These are phyloP conservation scores for Tolypocladium album DNA, from an alignment of 2,329 filamentous ascomycete genomes.

Conservation along the genomic window DNA sequence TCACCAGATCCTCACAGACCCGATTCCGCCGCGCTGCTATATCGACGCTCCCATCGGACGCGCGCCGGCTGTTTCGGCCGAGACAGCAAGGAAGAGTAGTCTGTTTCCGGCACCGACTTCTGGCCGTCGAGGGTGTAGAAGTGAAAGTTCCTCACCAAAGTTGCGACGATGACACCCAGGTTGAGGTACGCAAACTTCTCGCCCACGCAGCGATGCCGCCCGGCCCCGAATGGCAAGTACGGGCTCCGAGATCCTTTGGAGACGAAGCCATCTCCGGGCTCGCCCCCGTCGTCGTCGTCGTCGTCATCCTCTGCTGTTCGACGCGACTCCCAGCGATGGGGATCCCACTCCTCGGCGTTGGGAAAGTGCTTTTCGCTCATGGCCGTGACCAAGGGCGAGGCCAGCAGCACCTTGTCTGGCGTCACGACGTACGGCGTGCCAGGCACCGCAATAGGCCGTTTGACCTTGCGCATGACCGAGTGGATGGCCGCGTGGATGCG, in stretches of 20 bases:
- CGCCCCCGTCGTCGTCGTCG: conserved; percentile 38
- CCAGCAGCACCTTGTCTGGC: conserved; percentile 36
- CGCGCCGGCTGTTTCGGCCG: background rate
- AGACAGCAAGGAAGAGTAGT: background rate
- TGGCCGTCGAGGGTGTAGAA: background rate
- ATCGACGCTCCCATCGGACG: background rate
- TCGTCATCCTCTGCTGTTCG: conserved; percentile 42
- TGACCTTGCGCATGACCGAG: conserved; percentile 63
- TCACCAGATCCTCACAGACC: background rate
- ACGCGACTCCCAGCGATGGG: conserved; percentile 67
- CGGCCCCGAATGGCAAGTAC: conserved; percentile 89
- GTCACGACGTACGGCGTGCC: conserved; percentile 58
- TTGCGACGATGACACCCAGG: background rate
- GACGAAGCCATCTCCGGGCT: conserved; percentile 88
- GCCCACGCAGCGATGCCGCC: conserved; percentile 87
- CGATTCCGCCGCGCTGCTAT: background rate
- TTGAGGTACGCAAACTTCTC: conserved; percentile 67
- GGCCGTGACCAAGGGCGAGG: conserved; percentile 29
- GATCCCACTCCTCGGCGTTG: conserved; percentile 74
- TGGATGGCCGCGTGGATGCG: conserved; percentile 64
- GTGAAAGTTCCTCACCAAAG: background rate
- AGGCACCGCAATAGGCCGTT: conserved; percentile 52
- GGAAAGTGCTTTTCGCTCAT: conserved; percentile 52
- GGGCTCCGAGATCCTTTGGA: conserved; percentile 84
- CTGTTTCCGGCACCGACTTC: background rate